phyloP scores from a whole-genome alignment of 192 early-diverging fungal species.

The Coemansia erecta region DNA sequence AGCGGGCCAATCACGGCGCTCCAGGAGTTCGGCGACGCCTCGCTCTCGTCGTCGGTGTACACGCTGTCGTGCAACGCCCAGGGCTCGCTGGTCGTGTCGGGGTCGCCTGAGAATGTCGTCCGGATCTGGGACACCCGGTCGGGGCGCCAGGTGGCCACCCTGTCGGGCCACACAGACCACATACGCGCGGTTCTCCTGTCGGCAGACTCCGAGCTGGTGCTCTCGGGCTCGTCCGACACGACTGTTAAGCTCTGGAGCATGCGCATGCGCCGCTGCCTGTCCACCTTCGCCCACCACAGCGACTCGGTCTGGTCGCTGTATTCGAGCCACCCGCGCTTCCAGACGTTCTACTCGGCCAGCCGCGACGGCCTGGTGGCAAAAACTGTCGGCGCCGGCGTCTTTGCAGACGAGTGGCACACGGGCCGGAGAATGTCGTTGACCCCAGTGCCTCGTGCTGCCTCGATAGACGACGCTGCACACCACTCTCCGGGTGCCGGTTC shows the following conservation, averaged over 20 bases:
- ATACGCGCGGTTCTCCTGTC: slow-evolving; percentile 85
- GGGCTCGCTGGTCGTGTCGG: slow-evolving; percentile 81
- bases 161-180: slow-evolving; percentile 95
- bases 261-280: slow-evolving; percentile 79
- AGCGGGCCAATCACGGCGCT: slow-evolving; percentile 50
- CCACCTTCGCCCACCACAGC: slow-evolving; percentile 83
- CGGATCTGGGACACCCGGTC: slow-evolving; percentile 87
- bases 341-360: slow-evolving; percentile 89
- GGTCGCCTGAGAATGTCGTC: slow-evolving; percentile 91
- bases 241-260: slow-evolving; percentile 98
- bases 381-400: slow-evolving; percentile 59
- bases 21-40: slow-evolving; percentile 37
- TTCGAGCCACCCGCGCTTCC: slow-evolving; percentile 80
- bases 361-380: slow-evolving; percentile 91
- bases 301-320: slow-evolving; percentile 90
- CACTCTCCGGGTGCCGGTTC: not conserved
- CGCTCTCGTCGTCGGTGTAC: slow-evolving; percentile 73
- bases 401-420: slow-evolving; percentile 15
- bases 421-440: slow-evolving; percentile 18
- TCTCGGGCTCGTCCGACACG: slow-evolving; percentile 91
- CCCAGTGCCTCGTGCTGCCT: slow-evolving; percentile 5
- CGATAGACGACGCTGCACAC: slow-evolving; percentile 14
- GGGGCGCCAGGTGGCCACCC: slow-evolving; percentile 67
- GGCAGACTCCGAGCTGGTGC: slow-evolving; percentile 80
- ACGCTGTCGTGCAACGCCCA: slow-evolving; percentile 76